A percentile compares a stretch with the other conserved stretches of the same genome.
These are phyloP conservation scores for Trichoderma arundinaceum DNA, from an alignment of 2,329 filamentous ascomycete genomes.

Conservation along the genomic window DNA sequence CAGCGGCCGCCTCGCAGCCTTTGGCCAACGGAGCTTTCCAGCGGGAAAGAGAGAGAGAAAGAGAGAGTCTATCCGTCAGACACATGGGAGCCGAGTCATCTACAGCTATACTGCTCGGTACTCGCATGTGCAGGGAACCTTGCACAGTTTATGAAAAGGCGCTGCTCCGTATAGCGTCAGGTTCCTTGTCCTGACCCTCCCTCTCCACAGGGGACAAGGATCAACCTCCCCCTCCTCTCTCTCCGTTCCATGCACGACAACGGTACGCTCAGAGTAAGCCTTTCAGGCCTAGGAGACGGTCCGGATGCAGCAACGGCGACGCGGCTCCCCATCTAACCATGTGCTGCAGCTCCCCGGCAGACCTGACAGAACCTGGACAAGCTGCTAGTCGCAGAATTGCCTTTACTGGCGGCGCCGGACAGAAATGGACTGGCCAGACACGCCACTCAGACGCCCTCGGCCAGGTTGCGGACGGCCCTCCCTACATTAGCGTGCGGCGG, in stretches of 20 bases:
- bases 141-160: neutral
- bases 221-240: neutral
- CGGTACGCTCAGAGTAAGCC: neutral
- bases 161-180: slow-evolving; percentile 19
- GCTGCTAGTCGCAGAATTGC: slow-evolving; percentile 5
- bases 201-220: slow-evolving; percentile 15
- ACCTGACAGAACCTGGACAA: slow-evolving; percentile 16
- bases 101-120: no score
- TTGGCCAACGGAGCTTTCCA: no score
- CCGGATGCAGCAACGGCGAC: slow-evolving; percentile 30
- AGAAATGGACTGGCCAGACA: slow-evolving; percentile 21
- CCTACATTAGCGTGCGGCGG: slow-evolving; percentile 30
- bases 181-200: neutral
- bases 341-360: slow-evolving; percentile 29
- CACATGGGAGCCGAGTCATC: no score
- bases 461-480: slow-evolving; percentile 27
- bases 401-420: slow-evolving; percentile 8
- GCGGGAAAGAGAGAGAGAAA: no score
- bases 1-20: no score
- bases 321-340: slow-evolving; percentile 30
- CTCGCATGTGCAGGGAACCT: no score
- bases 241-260: slow-evolving; percentile 20
- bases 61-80: no score
- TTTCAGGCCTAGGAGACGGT: slow-evolving; percentile 23
- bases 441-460: slow-evolving; percentile 27